Percentiles rank a stretch among this genome's conserved stretches.
These are phyloP conservation scores for Saccharomycopsis sp. DNA, from an alignment of 805 yeast genomes.

Conservation along the genomic window DNA sequence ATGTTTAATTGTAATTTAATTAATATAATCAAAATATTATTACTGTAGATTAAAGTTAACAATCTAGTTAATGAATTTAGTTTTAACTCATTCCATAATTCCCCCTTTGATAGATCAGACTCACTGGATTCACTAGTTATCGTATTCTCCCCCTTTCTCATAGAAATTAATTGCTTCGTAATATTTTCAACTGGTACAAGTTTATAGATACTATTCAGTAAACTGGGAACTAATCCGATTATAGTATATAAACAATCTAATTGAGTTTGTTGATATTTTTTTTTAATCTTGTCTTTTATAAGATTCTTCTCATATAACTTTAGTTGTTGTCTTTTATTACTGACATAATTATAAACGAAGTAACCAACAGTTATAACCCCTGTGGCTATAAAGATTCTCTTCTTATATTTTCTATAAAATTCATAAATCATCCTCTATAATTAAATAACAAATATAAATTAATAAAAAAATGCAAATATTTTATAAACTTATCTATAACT, in stretches of 20 bases:
- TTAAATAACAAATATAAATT: no score
- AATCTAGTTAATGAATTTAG: conserved; percentile 66
- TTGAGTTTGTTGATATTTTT: conserved; percentile 87
- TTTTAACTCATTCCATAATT: conserved; percentile 77
- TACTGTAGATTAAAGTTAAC: conserved; percentile 61
- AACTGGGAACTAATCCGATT: conserved; percentile 71
- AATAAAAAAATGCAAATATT: no score
- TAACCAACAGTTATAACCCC: conserved; percentile 41
- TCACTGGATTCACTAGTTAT: conserved; percentile 1
- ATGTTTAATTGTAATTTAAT: conserved; percentile 84
- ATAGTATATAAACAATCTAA: conserved; percentile 82
- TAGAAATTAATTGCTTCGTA: conserved; percentile 49
- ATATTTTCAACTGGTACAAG: conserved; percentile 65
- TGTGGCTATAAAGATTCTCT: conserved; percentile 36
- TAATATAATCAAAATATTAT: conserved; percentile 64
- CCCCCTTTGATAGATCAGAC: neutral
- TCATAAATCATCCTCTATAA: conserved; percentile 30
- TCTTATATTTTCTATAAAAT: conserved; percentile 38
- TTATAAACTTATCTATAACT: no score
- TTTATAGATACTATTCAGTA: conserved; percentile 56
- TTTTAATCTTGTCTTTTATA: conserved; percentile 61
- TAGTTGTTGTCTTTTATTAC: conserved; percentile 39
- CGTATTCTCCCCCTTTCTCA: conserved; percentile 43
- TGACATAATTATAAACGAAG: conserved; percentile 36
- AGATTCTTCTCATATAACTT: conserved; percentile 51